A percentile compares a stretch with the other conserved stretches of the same genome.
Evolutionary conservation across 2,329 filamentous ascomycete genomes (phyloP).

Genomic region (Didymella keratinophila): DNA sequence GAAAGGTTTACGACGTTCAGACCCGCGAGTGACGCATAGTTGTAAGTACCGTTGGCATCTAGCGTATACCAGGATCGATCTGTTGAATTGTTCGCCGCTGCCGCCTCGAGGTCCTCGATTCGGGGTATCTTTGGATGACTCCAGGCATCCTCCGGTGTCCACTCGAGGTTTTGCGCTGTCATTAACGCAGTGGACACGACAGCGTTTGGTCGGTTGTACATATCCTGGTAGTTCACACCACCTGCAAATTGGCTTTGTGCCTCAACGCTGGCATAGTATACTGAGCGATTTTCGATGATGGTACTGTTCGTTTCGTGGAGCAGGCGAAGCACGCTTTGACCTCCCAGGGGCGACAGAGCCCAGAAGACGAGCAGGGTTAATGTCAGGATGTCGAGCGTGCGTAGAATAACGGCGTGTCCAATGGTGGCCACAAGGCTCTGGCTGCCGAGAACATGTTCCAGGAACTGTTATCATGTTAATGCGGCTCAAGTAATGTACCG

Average conservation of each 20-base stretch:
- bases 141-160: background rate
- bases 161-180: background rate
- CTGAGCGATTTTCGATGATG: background rate
- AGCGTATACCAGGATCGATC: background rate
- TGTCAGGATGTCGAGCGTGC: background rate
- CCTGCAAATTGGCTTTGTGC: background rate
- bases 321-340: constrained; percentile 8
- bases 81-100: background rate
- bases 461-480: background rate
- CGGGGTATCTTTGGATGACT: background rate
- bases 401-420: background rate
- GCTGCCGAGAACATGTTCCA: constrained; percentile 4
- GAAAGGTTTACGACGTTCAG: background rate
- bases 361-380: constrained; percentile 6
- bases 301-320: constrained; percentile 9
- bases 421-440: constrained; percentile 11
- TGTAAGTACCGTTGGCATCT: background rate
- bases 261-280: constrained; percentile 12
- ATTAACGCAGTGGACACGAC: background rate
- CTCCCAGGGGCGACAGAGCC: constrained; percentile 7
- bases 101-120: background rate
- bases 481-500: no score
- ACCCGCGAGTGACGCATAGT: background rate
- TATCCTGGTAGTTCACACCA: background rate
- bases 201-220: background rate